Percentiles rank a stretch among this genome's conserved stretches.
phyloP scores from a whole-genome alignment of 768 basidiomycete genomes.

The Clavaria fumosa region DNA sequence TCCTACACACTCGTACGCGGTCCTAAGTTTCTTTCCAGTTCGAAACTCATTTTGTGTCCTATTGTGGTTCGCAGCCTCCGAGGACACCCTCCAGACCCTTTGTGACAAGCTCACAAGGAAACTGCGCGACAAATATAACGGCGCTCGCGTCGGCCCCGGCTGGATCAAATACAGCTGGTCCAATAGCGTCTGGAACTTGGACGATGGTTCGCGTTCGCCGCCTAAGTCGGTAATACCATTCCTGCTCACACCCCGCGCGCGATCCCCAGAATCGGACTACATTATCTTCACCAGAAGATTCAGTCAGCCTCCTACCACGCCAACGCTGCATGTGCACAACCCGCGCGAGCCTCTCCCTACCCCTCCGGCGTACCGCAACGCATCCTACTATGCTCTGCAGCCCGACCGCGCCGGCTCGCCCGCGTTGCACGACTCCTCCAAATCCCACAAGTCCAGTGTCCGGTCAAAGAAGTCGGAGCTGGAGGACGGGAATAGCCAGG shows the following conservation, averaged over 20 bases:
- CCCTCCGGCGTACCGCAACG: constrained; percentile 50
- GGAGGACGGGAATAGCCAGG: constrained; percentile 27
- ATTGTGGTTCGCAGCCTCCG: constrained; percentile 38
- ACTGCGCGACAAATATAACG: constrained; percentile 37
- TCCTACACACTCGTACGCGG: constrained; percentile 57
- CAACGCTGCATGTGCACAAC: constrained; percentile 50
- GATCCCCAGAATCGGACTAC: constrained; percentile 71
- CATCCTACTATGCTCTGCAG: constrained; percentile 55
- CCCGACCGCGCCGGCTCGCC: constrained; percentile 21
- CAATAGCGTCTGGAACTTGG: constrained; percentile 67
- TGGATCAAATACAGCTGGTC: constrained; percentile 84
- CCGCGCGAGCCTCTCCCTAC: constrained; percentile 42
- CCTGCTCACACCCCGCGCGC: too few species aligned
- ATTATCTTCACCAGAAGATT: constrained; percentile 72
- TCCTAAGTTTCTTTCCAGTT: constrained; percentile 4
- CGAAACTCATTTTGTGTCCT: constrained; percentile 2
- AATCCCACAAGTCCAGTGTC: constrained; percentile 18
- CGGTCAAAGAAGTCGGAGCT: constrained; percentile 24
- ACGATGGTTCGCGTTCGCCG: constrained; percentile 67
- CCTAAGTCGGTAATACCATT: too few species aligned
- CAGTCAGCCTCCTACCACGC: constrained; percentile 26
- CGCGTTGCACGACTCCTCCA: constrained; percentile 21
- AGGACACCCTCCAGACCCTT: constrained; percentile 47
- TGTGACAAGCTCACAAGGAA: constrained; percentile 64
- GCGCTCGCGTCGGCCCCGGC: constrained; percentile 50